phyloP scores from a whole-genome alignment of 73 alveolate species.

The Tetrahymena malaccensis region DNA sequence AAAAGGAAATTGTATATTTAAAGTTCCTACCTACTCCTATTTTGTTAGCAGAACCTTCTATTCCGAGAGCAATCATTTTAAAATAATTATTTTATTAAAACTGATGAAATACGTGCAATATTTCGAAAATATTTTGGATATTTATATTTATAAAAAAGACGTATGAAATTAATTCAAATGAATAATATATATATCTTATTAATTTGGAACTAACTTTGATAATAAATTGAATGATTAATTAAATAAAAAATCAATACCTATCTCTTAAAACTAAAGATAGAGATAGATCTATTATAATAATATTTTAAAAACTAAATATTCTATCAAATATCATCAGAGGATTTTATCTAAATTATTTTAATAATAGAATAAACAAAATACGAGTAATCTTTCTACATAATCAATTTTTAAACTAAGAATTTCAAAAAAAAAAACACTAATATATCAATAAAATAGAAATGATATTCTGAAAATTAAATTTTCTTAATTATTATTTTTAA shows the following conservation, averaged over 20 bases:
- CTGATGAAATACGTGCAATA: background rate
- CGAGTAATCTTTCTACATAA: too few relatives aligned
- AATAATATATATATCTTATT: background rate
- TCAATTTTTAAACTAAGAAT: too few relatives aligned
- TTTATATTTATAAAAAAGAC: background rate
- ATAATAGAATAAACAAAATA: too few relatives aligned
- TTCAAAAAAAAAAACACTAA: too few relatives aligned
- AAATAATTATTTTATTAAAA: background rate
- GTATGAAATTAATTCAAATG: background rate
- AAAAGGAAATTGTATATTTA: constrained; percentile 32
- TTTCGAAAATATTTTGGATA: background rate
- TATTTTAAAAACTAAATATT: too few relatives aligned
- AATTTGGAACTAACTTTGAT: background rate
- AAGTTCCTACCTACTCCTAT: constrained; percentile 45
- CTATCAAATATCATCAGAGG: too few relatives aligned
- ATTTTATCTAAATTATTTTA: too few relatives aligned
- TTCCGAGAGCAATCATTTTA: constrained; percentile 63
- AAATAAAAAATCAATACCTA: background rate
- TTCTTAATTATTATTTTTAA: too few relatives aligned
- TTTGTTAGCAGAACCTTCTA: constrained; percentile 92
- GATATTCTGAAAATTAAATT: too few relatives aligned
- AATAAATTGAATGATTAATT: background rate
- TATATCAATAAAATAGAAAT: too few relatives aligned
- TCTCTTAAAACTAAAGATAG: background rate
- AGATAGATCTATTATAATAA: background rate